These are phyloP conservation scores for Trypanosoma avium DNA, from an alignment of 208 protist genomes.

Conservation along the genomic window DNA sequence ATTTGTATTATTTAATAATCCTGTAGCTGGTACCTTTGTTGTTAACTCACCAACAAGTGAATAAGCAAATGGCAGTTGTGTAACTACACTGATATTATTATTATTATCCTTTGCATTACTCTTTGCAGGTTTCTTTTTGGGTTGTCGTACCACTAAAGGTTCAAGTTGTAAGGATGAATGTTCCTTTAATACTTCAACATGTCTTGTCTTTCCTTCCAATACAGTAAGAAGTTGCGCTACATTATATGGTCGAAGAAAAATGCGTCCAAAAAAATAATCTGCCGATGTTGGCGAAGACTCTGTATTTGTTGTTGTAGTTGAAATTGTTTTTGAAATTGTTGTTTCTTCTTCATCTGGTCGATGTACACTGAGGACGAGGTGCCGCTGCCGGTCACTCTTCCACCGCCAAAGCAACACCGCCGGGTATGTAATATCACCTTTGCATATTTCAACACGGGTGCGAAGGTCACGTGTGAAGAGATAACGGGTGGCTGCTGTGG, in stretches of 20 bases:
- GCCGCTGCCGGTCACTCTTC: constrained; percentile 45
- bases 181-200: constrained; percentile 34
- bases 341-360: constrained; percentile 17
- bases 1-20: background rate
- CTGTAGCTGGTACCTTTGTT: constrained; percentile 15
- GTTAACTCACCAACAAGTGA: constrained; percentile 43
- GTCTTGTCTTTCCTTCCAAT: constrained; percentile 55
- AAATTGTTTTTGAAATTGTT: background rate
- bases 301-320: background rate
- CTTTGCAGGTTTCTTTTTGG: background rate
- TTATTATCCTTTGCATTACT: background rate
- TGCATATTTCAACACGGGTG: constrained; percentile 47
- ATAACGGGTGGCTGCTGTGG: background rate
- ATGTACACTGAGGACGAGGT: constrained; percentile 59
- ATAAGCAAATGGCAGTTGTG: constrained; percentile 26
- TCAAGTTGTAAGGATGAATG: constrained; percentile 47
- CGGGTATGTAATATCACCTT: constrained; percentile 30
- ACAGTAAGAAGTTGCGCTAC: constrained; percentile 83
- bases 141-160: background rate
- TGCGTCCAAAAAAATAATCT: constrained; percentile 75
- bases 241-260: constrained; percentile 85
- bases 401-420: constrained; percentile 67
- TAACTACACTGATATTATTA: background rate
- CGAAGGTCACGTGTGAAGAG: constrained; percentile 64
- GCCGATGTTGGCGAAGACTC: constrained; percentile 8